Evolutionary conservation across 495 filamentous ascomycete species (phyloP), one percentile per base, ranked within the genome.

Genomic region (Hypoxylon subgilvum): DNA sequence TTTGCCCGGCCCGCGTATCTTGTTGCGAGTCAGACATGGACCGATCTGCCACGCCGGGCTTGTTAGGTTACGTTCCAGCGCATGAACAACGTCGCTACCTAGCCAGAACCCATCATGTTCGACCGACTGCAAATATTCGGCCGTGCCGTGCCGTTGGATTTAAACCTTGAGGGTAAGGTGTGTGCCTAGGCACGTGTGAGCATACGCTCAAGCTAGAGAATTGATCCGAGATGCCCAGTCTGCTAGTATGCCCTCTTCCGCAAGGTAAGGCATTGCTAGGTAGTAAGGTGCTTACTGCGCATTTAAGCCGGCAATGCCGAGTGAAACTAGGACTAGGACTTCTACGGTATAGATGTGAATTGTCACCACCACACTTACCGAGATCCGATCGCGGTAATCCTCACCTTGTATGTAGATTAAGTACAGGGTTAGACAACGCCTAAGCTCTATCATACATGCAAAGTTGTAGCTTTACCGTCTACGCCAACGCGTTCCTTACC

Each of bases 121-220:
- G 31, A 38, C 46, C 40, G 16, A 21, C 52, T 36, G 30, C 46
- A 28, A 49, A 19, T 35, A 22, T 25, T 64, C 54, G 54, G 61
- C 54, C 61, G 61, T 55, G 54, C 61, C 61, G 61, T 64, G 54
- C 61, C 61, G 61, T 64, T 64, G 61, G 61, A 64, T 64, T 64
- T 51, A 53, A 64, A 51, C 54, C 61, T 44, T 44, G 54, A 50
- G 45, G 54, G 49, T 46, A 38, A 16, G 42, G 32, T 39, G 46
- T 52, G 47, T 48, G 41, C 12, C 43, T 39, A 53, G 40, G 50
- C 30, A 34, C n/a, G n/a, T 53, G 18, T 35, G n/a, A n/a, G n/a
- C n/a, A 27, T 4, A 27, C 23, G 8, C 8, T 3, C 23, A 27
- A 27, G 23, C 23, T 27, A 27, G n/a, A 27, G 23, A 27, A 3